Evolutionary conservation across 2,329 filamentous ascomycete genomes (phyloP).

Genomic region (Fusarium nanum): DNA sequence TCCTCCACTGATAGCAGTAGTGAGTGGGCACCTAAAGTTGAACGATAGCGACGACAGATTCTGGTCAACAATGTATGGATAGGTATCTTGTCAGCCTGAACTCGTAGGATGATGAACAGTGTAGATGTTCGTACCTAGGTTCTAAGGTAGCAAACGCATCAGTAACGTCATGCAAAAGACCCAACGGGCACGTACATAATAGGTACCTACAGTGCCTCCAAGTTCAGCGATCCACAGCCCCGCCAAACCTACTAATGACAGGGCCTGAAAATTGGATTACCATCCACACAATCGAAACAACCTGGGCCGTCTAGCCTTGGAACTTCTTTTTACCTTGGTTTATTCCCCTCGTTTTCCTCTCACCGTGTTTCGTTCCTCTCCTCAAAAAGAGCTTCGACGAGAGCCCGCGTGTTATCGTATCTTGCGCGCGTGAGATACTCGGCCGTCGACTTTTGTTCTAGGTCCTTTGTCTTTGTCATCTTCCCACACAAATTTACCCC

Average conservation of each 20-base stretch:
- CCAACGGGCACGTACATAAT: slow-evolving; percentile 6
- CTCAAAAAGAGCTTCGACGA: slow-evolving; percentile 38
- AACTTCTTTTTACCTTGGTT: slow-evolving; percentile 34
- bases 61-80: not conserved
- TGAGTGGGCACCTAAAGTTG: not conserved
- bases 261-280: slow-evolving; percentile 39
- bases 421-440: slow-evolving; percentile 35
- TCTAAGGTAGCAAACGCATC: not conserved
- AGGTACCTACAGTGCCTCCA: not conserved
- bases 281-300: slow-evolving; percentile 32
- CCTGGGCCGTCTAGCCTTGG: slow-evolving; percentile 17
- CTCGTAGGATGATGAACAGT: not conserved
- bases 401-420: slow-evolving; percentile 39
- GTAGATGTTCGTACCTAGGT: not conserved
- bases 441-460: slow-evolving; percentile 17
- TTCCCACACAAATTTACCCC: slow-evolving; percentile 31
- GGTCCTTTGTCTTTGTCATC: not conserved
- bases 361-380: slow-evolving; percentile 25
- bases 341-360: slow-evolving; percentile 17
- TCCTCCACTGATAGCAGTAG: not conserved
- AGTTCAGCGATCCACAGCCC: slow-evolving; percentile 43
- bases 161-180: slow-evolving; percentile 19
- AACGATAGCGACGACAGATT: not conserved
- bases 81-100: not conserved
- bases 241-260: slow-evolving; percentile 32